These are phyloP conservation scores for Cyclotella baltica DNA, from an alignment of 108 stramenopile species.

Conservation along the genomic window DNA sequence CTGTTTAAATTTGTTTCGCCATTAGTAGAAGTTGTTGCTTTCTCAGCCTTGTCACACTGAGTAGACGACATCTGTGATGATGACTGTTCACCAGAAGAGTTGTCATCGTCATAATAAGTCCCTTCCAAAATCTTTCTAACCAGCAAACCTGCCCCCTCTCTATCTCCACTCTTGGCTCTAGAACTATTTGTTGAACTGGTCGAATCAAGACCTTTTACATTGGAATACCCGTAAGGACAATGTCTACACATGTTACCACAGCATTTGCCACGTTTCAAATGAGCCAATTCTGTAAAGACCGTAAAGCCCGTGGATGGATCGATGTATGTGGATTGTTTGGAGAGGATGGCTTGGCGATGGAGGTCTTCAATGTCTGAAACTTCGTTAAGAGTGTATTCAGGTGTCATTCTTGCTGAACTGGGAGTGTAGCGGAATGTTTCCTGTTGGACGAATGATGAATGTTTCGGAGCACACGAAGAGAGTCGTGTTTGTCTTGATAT, in stretches of 20 bases:
- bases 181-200: background rate
- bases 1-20: background rate
- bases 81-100: background rate
- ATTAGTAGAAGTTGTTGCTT: background rate
- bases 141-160: slow-evolving; percentile 30
- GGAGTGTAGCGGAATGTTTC: background rate
- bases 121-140: slow-evolving; percentile 47
- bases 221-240: slow-evolving; percentile 91
- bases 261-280: slow-evolving; percentile 86
- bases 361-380: slow-evolving; percentile 80
- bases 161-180: slow-evolving; percentile 66
- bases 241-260: slow-evolving; percentile 95
- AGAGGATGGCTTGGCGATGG: slow-evolving; percentile 61
- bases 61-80: background rate
- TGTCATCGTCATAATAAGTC: slow-evolving; percentile 42
- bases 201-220: slow-evolving; percentile 56
- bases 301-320: slow-evolving; percentile 90
- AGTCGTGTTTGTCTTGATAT: background rate
- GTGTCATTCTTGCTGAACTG: background rate
- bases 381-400: background rate
- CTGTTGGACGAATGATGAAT: background rate
- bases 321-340: slow-evolving; percentile 72
- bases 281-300: slow-evolving; percentile 90
- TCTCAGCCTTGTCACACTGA: too few species aligned
- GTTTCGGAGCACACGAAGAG: background rate